These are phyloP conservation scores for Kluyveromyces starmeri DNA, from an alignment of 805 yeast genomes.

Conservation along the genomic window DNA sequence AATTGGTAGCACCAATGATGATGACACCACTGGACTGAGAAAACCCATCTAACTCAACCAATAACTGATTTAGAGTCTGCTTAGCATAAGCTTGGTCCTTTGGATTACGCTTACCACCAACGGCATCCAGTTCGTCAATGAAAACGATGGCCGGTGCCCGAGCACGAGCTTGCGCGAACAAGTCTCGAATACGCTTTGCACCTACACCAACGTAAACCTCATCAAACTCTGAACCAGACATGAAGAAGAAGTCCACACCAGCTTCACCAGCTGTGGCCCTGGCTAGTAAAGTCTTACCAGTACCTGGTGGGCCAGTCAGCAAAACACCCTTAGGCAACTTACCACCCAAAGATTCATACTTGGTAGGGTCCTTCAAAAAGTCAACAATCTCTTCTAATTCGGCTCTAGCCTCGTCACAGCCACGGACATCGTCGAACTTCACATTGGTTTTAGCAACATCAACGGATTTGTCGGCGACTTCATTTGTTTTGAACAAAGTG, in stretches of 20 bases:
- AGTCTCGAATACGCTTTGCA: conserved; percentile 93
- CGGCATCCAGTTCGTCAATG: conserved; percentile 96
- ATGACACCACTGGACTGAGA: conserved; percentile 89
- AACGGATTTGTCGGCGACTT: conserved; percentile 66
- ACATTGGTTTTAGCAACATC: conserved; percentile 83
- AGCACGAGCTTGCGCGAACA: conserved; percentile 86
- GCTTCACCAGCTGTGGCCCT: conserved; percentile 99
- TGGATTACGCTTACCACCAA: conserved; percentile 96
- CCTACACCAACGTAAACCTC: conserved; percentile 99
- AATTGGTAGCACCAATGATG: conserved; percentile 96
- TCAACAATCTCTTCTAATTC: conserved; percentile 98
- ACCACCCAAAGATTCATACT: conserved; percentile 95
- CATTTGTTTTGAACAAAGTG: conserved; percentile 51
- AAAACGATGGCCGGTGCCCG: conserved; percentile 95
- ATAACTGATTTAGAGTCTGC: conserved; percentile 90
- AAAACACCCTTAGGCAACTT: conserved; percentile 95
- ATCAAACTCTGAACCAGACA: conserved; percentile 98
- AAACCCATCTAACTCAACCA: conserved; percentile 94
- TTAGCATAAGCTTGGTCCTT: conserved; percentile 97
- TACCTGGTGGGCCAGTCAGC: conserved; percentile 97
- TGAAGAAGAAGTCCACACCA: conserved; percentile 95
- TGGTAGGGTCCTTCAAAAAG: conserved; percentile 89
- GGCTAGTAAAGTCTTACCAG: conserved; percentile 94
- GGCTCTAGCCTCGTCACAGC: conserved; percentile 97
- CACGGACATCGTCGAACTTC: conserved; percentile 86